phyloP scores from a whole-genome alignment of 768 basidiomycete genomes.

The Pseudohyphozyma bogoriensis region DNA sequence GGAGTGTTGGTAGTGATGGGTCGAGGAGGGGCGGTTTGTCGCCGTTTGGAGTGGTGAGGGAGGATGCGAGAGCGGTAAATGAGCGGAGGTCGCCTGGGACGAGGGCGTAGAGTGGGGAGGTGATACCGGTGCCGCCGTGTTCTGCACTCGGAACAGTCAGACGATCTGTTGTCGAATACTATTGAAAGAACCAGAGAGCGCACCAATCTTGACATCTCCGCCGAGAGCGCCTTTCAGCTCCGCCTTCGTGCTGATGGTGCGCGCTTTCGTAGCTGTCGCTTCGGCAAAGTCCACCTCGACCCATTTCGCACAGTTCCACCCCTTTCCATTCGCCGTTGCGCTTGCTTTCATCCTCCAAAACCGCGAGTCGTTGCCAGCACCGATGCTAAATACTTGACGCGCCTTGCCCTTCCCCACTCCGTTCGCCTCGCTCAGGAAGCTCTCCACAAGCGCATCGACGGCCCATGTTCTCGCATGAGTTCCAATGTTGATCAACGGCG shows the following conservation, averaged over 20 bases:
- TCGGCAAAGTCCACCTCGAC: slow-evolving; percentile 87
- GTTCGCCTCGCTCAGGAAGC: slow-evolving; percentile 69
- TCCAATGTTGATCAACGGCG: slow-evolving; percentile 90
- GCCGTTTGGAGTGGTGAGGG: slow-evolving; percentile 45
- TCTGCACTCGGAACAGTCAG: slow-evolving; percentile 37
- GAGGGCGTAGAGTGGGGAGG: slow-evolving; percentile 55
- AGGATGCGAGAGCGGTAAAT: slow-evolving; percentile 42
- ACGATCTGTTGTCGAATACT: not conserved
- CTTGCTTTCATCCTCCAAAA: slow-evolving; percentile 71
- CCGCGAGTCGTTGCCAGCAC: slow-evolving; percentile 89
- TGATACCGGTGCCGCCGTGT: slow-evolving; percentile 54
- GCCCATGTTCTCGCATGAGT: slow-evolving; percentile 75
- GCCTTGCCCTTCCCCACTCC: slow-evolving; percentile 44
- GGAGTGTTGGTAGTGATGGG: slow-evolving; percentile 59
- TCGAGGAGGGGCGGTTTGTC: slow-evolving; percentile 43
- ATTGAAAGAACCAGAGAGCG: not conserved
- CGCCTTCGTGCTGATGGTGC: slow-evolving; percentile 61
- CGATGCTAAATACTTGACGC: slow-evolving; percentile 80
- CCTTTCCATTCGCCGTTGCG: not conserved
- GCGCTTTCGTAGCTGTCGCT: slow-evolving; percentile 69
- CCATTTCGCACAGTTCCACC: slow-evolving; percentile 35
- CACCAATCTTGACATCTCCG: slow-evolving; percentile 35
- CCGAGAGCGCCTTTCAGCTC: slow-evolving; percentile 51
- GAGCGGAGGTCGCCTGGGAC: slow-evolving; percentile 66
- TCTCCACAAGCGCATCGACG: slow-evolving; percentile 43